Evolutionary conservation across 177 flowering plant genomes (phyloP), one percentile per base, ranked within the genome.

Genomic region (Vitis hybrid): DNA sequence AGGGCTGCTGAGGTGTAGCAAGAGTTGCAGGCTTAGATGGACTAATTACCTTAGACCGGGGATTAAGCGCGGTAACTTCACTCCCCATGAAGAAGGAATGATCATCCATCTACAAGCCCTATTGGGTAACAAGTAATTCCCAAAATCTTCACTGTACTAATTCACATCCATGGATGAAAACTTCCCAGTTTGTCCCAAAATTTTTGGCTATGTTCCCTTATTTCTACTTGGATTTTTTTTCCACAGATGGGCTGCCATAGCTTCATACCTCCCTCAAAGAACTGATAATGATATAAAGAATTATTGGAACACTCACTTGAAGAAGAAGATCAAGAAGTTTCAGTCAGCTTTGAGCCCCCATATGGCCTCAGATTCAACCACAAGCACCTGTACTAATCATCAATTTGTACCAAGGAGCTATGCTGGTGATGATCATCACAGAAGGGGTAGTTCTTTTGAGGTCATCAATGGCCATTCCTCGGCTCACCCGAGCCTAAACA

Each of bases 1-100:
- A 93, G 98, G 98, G 51, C 70, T 94, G 87, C 54, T 86, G 69
- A 90, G 98, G 67, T 94, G 98, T 83, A 94, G 97, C 87, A 94
- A 94, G 68, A 94, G 98, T 78, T 94, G 98, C 86, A 87, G 98
- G 75, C 92, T 94, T 11, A 81, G 98, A 77, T 94, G 98, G 98
- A 94, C 96, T 19, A 94, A 94, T 70, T 94, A 94, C 77, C 87
- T 94, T 39, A 82, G 98, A 72, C 98, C 98, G 34, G 97, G 98
- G 72, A 94, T 94, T 79, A 94, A 90, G 74, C 79, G 96, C 30
- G 96, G 98, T 6, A 94, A 90, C 78, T 94, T 94, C 86, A 94
- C 98, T 32, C 77, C 94, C 26, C 96, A 90, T 80, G 98, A 94
- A 79, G 98, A 94, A 80, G 88, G 91, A 48, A 90, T 94, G 96